Conservation (phyloP, 176 grass and related monocot genomes). For the Carex littledalei region DNA sequence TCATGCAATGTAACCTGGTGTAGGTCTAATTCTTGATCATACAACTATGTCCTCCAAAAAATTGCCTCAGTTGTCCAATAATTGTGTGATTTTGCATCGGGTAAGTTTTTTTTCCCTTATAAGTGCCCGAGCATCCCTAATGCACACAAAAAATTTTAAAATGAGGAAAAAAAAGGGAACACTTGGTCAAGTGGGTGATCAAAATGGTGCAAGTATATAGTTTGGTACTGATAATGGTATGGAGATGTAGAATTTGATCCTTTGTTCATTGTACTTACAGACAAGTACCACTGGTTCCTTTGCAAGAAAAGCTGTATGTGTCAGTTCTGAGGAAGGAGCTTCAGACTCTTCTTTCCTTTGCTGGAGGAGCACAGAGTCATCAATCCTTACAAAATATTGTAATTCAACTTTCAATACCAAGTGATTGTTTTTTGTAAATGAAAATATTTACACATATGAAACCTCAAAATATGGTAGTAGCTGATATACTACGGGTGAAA, state of each 20-base stretch:
- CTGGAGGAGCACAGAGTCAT: conserved; percentile 50
- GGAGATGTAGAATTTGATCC: not conserved
- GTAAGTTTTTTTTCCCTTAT: not conserved
- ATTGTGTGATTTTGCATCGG: not conserved
- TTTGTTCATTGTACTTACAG: conserved; percentile 30
- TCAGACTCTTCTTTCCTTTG: conserved; percentile 79
- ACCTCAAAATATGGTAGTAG: not conserved
- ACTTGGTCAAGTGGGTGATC: not conserved
- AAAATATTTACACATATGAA: not conserved
- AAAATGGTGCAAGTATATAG: not conserved
- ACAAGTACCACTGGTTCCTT: conserved; percentile 60
- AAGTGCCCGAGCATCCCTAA: not conserved
- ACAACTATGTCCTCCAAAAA: not conserved
- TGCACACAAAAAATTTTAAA: not conserved
- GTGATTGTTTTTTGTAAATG: not conserved
- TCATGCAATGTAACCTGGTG: not conserved
- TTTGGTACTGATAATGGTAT: not conserved
- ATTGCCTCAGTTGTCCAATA: not conserved
- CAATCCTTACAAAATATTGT: conserved; percentile 93
- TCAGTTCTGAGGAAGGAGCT: conserved; percentile 82
- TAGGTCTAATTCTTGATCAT: not conserved
- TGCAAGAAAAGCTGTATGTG: conserved; percentile 85
- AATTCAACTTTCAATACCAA: conserved; percentile 16
- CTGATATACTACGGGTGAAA: not conserved
- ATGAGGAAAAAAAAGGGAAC: not conserved